A percentile compares a stretch with the other conserved stretches of the same genome.
Conservation (phyloP, 208 protist species). For the Trypanosoma conorhini region DNA sequence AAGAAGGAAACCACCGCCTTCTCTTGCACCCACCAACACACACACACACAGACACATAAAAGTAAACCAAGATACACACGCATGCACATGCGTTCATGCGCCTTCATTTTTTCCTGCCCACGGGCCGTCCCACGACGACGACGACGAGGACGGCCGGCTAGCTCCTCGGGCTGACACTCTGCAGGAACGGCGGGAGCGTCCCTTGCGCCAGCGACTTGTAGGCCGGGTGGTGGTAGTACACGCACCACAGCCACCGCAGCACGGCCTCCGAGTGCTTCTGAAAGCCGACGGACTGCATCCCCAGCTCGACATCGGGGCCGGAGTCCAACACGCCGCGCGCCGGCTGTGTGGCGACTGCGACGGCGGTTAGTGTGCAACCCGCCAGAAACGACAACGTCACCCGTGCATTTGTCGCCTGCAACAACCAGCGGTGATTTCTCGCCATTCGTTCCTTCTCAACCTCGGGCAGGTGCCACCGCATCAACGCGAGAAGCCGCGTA, state of each 20-base stretch:
- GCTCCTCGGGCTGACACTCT: background rate
- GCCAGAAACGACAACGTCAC: conserved; percentile 57
- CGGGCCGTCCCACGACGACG: background rate
- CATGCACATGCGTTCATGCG: background rate
- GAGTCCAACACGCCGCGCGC: conserved; percentile 49
- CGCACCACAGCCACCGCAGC: conserved; percentile 80
- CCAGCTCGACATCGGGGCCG: conserved; percentile 52
- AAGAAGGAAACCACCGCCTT: conserved; percentile 1
- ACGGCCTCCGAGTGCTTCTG: conserved; percentile 60
- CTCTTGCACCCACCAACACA: background rate
- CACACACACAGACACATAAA: background rate
- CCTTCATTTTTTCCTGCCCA: background rate
- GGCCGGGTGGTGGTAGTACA: conserved; percentile 86
- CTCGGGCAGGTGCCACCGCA: conserved; percentile 42
- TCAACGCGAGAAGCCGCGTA: conserved; percentile 34
- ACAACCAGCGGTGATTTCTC: conserved; percentile 53
- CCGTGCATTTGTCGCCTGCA: conserved; percentile 75
- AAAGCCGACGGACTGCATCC: conserved; percentile 51
- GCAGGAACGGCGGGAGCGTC: background rate
- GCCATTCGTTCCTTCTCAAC: conserved; percentile 57
- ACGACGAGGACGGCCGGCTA: background rate
- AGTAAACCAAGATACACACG: no score
- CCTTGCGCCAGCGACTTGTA: conserved; percentile 34
- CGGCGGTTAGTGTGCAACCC: conserved; percentile 37
- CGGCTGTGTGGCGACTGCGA: conserved; percentile 56